Evolutionary conservation across 495 filamentous ascomycete genomes (phyloP).

Genomic region (Penicillium angulare): DNA sequence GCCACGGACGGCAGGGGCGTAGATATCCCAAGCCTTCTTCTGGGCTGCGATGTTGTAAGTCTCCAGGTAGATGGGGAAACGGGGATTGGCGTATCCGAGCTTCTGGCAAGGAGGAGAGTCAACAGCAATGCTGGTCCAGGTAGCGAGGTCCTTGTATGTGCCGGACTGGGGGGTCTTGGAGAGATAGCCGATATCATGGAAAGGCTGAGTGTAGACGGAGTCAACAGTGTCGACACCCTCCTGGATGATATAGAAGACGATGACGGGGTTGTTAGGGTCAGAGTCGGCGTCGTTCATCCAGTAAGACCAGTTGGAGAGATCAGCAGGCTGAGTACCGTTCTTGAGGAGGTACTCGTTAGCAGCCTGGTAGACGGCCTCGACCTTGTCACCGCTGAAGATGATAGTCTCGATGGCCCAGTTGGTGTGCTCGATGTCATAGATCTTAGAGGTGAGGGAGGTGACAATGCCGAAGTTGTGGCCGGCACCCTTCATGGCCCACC

Average conservation of each 20-base stretch:
- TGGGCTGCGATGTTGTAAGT: constrained; percentile 46
- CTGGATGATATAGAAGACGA: constrained; percentile 52
- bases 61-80: constrained; percentile 50
- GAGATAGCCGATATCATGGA: constrained; percentile 45
- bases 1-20: constrained; percentile 27
- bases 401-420: constrained; percentile 46
- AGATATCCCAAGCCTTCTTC: constrained; percentile 38
- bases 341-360: constrained; percentile 43
- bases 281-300: constrained; percentile 45
- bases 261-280: constrained; percentile 46
- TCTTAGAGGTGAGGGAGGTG: constrained; percentile 42
- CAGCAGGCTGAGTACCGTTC: constrained; percentile 38
- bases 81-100: constrained; percentile 42
- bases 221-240: constrained; percentile 44
- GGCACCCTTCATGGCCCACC: constrained; percentile 57
- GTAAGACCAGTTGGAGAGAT: constrained; percentile 51
- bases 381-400: constrained; percentile 47
- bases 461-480: constrained; percentile 66
- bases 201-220: constrained; percentile 40
- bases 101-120: constrained; percentile 44
- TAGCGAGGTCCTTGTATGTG: constrained; percentile 47
- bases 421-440: constrained; percentile 41
- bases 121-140: constrained; percentile 39
- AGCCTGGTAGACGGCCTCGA: constrained; percentile 48
- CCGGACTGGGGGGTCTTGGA: constrained; percentile 27